Conservation (phyloP, 768 basidiomycete genomes). For the Boletus edulis region DNA sequence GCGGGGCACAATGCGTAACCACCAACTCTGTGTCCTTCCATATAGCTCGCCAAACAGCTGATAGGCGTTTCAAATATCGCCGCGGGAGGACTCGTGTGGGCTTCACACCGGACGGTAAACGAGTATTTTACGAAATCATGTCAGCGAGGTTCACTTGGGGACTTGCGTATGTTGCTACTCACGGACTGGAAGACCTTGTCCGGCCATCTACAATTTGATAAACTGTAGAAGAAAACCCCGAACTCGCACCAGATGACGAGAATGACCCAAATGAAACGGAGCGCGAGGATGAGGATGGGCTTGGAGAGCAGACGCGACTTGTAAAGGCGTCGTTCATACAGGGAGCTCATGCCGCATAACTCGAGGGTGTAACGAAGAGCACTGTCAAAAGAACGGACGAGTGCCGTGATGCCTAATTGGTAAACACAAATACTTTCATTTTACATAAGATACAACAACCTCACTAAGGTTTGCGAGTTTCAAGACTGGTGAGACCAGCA, state of each 20-base stretch:
- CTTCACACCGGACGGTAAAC: constrained; percentile 9
- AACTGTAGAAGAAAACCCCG: constrained; percentile 54
- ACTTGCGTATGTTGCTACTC: constrained; percentile 8
- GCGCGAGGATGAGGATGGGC: constrained; percentile 37
- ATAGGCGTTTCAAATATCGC: constrained; percentile 58
- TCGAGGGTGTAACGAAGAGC: neutral
- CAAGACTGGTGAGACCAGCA: too few species aligned
- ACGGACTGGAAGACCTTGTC: constrained; percentile 31
- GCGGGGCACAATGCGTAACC: constrained; percentile 60
- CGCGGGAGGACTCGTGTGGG: constrained; percentile 55
- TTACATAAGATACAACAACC: too few species aligned
- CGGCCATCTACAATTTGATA: constrained; percentile 64
- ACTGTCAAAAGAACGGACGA: too few species aligned
- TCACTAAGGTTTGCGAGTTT: too few species aligned
- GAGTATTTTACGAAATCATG: constrained; percentile 7
- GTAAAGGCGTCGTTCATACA: constrained; percentile 28
- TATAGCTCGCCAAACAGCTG: constrained; percentile 38
- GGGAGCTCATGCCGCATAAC: constrained; percentile 29
- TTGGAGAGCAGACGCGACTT: constrained; percentile 28
- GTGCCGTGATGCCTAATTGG: too few species aligned
- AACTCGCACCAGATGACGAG: constrained; percentile 66
- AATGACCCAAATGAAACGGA: constrained; percentile 53
- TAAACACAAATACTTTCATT: too few species aligned
- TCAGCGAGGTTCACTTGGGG: constrained; percentile 1
- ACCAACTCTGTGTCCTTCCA: constrained; percentile 58